A percentile compares a stretch with the other conserved stretches of the same genome.
Evolutionary conservation across 1,284 basidiomycete species (phyloP).

Genomic region (Xerocomus minutiporus): DNA sequence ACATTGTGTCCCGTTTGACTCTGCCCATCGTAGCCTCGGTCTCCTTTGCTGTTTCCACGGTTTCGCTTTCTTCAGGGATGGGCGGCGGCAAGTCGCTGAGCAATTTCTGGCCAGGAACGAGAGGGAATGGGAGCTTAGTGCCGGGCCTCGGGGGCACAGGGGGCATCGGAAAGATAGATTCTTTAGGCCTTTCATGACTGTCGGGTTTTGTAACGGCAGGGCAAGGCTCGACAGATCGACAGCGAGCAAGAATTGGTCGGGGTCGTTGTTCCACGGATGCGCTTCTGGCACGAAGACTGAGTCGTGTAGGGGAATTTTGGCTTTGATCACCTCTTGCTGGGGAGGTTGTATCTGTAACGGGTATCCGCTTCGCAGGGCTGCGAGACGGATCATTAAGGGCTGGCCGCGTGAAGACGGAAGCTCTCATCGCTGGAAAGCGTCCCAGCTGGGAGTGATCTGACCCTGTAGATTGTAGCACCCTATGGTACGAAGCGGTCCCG

Average conservation of each 20-base stretch:
- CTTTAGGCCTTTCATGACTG: conserved; percentile 13
- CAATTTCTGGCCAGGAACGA: conserved; percentile 26
- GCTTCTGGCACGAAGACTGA: conserved; percentile 24
- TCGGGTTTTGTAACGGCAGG: conserved; percentile 8
- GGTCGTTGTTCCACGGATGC: conserved; percentile 24
- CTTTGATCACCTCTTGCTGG: conserved; percentile 21
- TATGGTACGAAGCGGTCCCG: conserved; percentile 48
- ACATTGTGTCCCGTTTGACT: conserved; percentile 31
- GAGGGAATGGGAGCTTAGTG: conserved; percentile 43
- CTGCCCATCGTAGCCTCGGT: not conserved
- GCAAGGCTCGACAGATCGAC: conserved; percentile 31
- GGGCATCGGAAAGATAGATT: conserved; percentile 20
- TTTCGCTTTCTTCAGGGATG: conserved; percentile 32
- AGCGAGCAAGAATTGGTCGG: conserved; percentile 15
- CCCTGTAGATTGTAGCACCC: conserved; percentile 30
- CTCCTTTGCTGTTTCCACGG: not conserved
- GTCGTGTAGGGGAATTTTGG: conserved; percentile 22
- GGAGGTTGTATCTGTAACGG: conserved; percentile 34
- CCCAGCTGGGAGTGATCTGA: conserved; percentile 9
- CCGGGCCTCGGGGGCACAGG: conserved; percentile 19
- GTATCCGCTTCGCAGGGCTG: conserved; percentile 57
- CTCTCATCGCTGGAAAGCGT: conserved; percentile 9
- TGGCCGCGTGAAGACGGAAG: conserved; percentile 35
- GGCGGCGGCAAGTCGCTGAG: conserved; percentile 21
- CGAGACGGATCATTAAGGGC: conserved; percentile 38